Evolutionary conservation across 345 rosid species (phyloP).

Genomic region (Salix dunnii): DNA sequence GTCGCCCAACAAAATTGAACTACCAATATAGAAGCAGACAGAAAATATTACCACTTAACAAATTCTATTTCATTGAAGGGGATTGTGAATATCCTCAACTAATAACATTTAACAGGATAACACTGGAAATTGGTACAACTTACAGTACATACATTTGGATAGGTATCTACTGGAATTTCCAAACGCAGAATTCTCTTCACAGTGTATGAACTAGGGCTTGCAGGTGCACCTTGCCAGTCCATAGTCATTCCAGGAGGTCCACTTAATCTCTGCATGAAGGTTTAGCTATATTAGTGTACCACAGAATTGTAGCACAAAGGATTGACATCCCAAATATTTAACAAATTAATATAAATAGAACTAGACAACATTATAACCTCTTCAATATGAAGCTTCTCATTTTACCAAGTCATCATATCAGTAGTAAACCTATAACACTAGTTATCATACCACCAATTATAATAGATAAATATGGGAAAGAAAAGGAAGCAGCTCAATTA

Average conservation of each 20-base stretch:
- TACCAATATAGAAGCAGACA: slow-evolving; percentile 23
- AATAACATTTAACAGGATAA: background rate
- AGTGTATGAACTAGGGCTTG: slow-evolving; percentile 90
- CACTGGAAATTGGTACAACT: background rate
- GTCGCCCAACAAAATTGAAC: slow-evolving; percentile 99
- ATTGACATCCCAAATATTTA: background rate
- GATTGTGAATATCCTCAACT: slow-evolving; percentile 2
- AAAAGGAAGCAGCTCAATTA: background rate
- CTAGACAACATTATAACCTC: background rate
- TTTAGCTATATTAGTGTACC: slow-evolving; percentile 8
- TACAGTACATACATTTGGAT: slow-evolving; percentile 53
- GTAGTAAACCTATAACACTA: background rate
- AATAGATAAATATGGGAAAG: background rate
- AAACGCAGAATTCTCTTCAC: slow-evolving; percentile 93
- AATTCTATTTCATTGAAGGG: background rate
- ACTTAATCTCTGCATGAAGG: slow-evolving; percentile 62
- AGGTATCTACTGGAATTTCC: slow-evolving; percentile 96
- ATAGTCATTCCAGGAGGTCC: slow-evolving; percentile 93
- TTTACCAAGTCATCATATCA: background rate
- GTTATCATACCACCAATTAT: background rate
- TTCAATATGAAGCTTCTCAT: background rate
- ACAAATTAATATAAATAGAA: background rate
- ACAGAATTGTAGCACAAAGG: background rate
- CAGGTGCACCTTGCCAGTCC: slow-evolving; percentile 99
- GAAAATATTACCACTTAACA: background rate